These are phyloP conservation scores for Chalciporus piperatus DNA, from an alignment of 768 basidiomycete species.

Conservation along the genomic window DNA sequence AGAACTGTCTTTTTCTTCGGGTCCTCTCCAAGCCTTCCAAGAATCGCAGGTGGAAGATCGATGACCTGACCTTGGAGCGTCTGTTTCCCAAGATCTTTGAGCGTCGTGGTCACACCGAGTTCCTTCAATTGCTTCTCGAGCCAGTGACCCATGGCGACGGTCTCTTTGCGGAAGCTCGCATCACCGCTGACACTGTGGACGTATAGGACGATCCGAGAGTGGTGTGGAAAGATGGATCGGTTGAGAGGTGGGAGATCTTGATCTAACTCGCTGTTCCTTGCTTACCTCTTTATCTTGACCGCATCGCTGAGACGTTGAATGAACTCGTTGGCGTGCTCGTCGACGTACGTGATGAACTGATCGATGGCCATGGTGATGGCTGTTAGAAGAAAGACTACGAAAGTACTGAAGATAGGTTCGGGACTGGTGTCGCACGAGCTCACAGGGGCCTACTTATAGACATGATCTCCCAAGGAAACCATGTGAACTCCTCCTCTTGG, in stretches of 20 bases:
- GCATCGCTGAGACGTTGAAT: conserved; percentile 78
- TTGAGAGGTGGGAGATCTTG: background rate
- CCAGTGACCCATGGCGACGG: conserved; percentile 84
- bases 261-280: background rate
- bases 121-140: conserved; percentile 67
- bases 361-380: conserved; percentile 33
- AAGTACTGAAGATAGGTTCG: background rate
- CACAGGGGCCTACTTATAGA: background rate
- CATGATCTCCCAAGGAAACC: background rate
- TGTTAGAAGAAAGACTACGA: no score
- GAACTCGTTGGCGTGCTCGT: conserved; percentile 67
- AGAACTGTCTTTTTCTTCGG: conserved; percentile 90
- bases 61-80: conserved; percentile 67
- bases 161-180: conserved; percentile 66
- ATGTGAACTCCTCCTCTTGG: no score
- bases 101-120: conserved; percentile 76
- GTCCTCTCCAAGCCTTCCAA: conserved; percentile 81
- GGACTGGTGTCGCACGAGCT: background rate
- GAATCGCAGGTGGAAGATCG: conserved; percentile 76
- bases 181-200: conserved; percentile 64
- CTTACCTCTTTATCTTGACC: conserved; percentile 77
- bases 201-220: background rate
- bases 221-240: background rate
- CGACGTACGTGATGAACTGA: conserved; percentile 50
- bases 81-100: conserved; percentile 77